phyloP scores from a whole-genome alignment of 2,329 filamentous ascomycete genomes.

The Fusarium sp. region DNA sequence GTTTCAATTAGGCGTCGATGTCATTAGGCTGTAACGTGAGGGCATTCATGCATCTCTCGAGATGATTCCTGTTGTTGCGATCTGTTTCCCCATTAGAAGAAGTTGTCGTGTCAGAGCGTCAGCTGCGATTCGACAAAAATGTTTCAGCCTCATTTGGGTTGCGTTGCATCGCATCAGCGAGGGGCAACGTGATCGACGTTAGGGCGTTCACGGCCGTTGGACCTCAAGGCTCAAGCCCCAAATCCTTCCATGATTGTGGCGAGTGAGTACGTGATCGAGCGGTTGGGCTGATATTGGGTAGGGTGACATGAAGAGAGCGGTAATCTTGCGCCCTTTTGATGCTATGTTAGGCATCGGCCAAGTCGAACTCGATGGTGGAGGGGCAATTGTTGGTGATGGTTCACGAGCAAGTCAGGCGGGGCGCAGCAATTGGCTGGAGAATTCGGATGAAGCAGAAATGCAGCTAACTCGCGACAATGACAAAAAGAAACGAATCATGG shows the following conservation, averaged over 20 bases:
- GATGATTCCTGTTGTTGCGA: slow-evolving; percentile 7
- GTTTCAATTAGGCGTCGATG: slow-evolving; percentile 23
- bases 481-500: slow-evolving; percentile 16
- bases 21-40: slow-evolving; percentile 17
- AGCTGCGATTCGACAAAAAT: slow-evolving; percentile 26
- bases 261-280: slow-evolving; percentile 3
- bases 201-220: slow-evolving; percentile 20
- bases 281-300: slow-evolving; percentile 33
- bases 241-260: slow-evolving; percentile 20
- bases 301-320: slow-evolving; percentile 15
- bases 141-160: slow-evolving; percentile 36
- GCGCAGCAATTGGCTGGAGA: not conserved
- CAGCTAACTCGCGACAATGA: slow-evolving; percentile 1
- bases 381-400: not conserved
- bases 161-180: slow-evolving; percentile 36
- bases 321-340: not conserved
- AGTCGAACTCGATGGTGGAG: not conserved
- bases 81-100: slow-evolving; percentile 1
- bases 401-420: slow-evolving; percentile 2
- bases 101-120: slow-evolving; percentile 4
- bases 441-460: not conserved
- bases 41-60: slow-evolving; percentile 3
- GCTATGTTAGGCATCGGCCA: slow-evolving; percentile 2
- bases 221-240: slow-evolving; percentile 12
- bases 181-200: slow-evolving; percentile 39